A percentile compares a stretch with the other conserved stretches of the same genome.
Evolutionary conservation across 2,329 filamentous ascomycete species (phyloP).

Genomic region (Neofusicoccum parvum): DNA sequence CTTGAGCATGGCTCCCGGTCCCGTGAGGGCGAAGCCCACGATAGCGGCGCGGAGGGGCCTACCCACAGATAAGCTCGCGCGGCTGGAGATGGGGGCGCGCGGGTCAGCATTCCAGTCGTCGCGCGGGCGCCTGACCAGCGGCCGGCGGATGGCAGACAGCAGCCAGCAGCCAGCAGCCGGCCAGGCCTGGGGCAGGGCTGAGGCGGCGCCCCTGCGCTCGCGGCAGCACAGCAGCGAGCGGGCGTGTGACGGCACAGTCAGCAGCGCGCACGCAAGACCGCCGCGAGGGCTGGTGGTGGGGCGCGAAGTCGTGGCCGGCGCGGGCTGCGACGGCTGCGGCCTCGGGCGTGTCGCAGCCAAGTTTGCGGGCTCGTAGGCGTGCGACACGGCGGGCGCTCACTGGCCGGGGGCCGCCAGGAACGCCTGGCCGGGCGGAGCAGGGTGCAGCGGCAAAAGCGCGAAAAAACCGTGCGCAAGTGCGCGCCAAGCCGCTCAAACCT

Average conservation of each 20-base stretch:
- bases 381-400: constrained; percentile 4
- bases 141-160: not conserved
- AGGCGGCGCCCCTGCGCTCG: constrained; percentile 6
- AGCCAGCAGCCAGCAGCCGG: not conserved
- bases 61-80: not conserved
- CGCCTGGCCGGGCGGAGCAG: constrained; percentile 3
- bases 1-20: not conserved
- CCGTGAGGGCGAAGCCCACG: not conserved
- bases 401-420: constrained; percentile 2
- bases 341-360: constrained; percentile 11
- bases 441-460: constrained; percentile 10
- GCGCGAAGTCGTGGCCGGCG: constrained; percentile 11
- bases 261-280: constrained; percentile 9
- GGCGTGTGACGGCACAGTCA: constrained; percentile 15
- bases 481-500: constrained; percentile 5
- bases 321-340: not conserved
- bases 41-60: not conserved
- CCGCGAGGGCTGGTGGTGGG: not conserved
- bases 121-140: not conserved
- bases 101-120: constrained; percentile 1
- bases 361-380: not conserved
- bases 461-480: not conserved
- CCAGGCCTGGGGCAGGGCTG: not conserved
- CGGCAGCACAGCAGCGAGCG: not conserved
- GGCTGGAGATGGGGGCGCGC: not conserved